A percentile compares a stretch with the other conserved stretches of the same genome.
Evolutionary conservation across 2,329 filamentous ascomycete species (phyloP).

Genomic region (Xylaria sp.): DNA sequence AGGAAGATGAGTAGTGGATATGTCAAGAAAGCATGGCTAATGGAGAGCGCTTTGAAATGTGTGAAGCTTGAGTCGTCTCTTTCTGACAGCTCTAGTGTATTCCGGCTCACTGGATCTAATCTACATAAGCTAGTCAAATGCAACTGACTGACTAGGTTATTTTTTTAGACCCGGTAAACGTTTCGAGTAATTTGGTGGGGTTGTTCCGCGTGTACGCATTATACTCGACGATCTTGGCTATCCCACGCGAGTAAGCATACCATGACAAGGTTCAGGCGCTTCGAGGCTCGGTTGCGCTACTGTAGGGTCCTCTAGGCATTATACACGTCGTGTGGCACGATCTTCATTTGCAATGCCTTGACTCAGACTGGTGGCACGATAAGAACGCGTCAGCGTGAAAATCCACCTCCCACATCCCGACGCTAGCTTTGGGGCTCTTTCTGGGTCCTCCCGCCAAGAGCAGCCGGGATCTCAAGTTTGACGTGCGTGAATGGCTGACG

Average conservation of each 20-base stretch:
- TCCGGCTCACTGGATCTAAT: neutral
- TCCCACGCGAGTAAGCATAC: neutral
- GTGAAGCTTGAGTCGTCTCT: neutral
- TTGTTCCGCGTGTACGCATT: neutral
- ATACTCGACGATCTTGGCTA: neutral
- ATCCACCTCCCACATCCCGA: conserved; percentile 32
- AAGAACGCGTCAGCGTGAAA: conserved; percentile 27
- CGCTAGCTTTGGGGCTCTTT: conserved; percentile 21
- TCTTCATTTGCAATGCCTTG: conserved; percentile 4
- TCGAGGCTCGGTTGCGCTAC: neutral
- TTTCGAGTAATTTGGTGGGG: neutral
- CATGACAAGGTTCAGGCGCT: neutral
- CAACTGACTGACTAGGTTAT: neutral
- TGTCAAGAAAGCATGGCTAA: neutral
- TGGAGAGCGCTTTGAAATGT: neutral
- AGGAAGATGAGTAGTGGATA: neutral
- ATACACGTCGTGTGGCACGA: neutral
- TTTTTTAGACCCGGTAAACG: neutral
- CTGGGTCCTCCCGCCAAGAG: neutral
- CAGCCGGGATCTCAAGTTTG: neutral
- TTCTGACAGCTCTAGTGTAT: neutral
- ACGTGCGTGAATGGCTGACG: conserved; percentile 15
- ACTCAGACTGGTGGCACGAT: conserved; percentile 2
- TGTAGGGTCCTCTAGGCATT: neutral
- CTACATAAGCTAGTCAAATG: neutral